Base-by-base conservation (phyloP, 2,329 filamentous ascomycete genomes). In the Cercospora sojina region DNA sequence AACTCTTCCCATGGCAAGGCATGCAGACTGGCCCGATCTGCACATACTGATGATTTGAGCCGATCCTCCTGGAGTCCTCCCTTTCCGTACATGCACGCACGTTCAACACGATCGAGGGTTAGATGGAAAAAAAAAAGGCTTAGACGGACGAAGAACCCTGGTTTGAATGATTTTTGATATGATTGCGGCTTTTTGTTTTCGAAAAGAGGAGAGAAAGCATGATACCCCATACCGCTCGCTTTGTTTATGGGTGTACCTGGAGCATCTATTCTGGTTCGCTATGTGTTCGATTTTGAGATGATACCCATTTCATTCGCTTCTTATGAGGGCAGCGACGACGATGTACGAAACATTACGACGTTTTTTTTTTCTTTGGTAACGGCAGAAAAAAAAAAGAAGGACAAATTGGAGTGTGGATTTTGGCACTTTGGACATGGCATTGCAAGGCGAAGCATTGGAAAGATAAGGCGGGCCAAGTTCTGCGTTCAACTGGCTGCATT, bases 291-390 rank as follows among this genome's bases (percentile, higher is more conserved):
- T 49, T 56, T 41, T 43, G n/a, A 31, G 56, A 61, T 53, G 56
- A 67, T 64, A 67, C 65, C 61, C 56, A 61, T 59, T 59, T 41
- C 65, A 57, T 61, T 64, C 61, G 61, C 47, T 67, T 66, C 57
- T 57, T 29, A 57, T n/a, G 53, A 57, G 53, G 29, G 27, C 53
- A 31, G 31, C 32, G 3, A 51, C 32, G 47, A 60, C 23, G 49
- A 35, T 64, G 43, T 6, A 57, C 61, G 61, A 56, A 27, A 55
- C 16, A 27, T 58, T 38, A 43, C 13, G 29, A 49, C 25, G 18
- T 7, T 23, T 51, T 51, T 51, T 53, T 47, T 38, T 32, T 51
- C 13, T 49, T 43, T 18, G 31, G 47, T 25, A 49, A 61, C 59
- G 59, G 41, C 41, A 49, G 59, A 31, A 49, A 18, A 49, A n/a